phyloP scores from a whole-genome alignment of 768 basidiomycete species.

The Hortiboletus flavorubellus region DNA sequence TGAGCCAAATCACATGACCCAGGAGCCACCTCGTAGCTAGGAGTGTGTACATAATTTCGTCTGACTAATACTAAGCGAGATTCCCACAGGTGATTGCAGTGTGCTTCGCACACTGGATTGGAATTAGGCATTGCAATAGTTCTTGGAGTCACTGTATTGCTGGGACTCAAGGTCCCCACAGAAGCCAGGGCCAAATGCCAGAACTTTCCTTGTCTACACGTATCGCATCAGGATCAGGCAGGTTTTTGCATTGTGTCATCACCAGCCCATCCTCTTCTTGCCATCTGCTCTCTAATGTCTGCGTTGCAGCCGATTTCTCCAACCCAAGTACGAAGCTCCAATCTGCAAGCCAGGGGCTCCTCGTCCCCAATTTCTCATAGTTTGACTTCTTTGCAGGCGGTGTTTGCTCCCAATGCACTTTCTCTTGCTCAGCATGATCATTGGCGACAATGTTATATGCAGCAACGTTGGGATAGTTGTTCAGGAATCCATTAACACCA shows the following conservation, averaged over 20 bases:
- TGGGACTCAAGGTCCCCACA: constrained; percentile 53
- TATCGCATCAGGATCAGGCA: constrained; percentile 6
- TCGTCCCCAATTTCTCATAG: constrained; percentile 58
- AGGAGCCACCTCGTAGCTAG: too few relatives aligned
- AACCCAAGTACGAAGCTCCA: constrained; percentile 73
- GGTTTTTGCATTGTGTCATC: constrained; percentile 55
- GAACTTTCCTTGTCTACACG: constrained; percentile 2
- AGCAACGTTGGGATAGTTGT: constrained; percentile 64
- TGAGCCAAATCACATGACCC: too few relatives aligned
- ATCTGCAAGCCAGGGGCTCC: constrained; percentile 73
- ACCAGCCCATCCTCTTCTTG: constrained; percentile 40
- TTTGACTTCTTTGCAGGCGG: constrained; percentile 87
- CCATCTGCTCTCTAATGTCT: background rate
- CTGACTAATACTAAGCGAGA: too few relatives aligned
- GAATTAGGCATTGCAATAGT: too few relatives aligned
- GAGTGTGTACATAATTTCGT: too few relatives aligned
- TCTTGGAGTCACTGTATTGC: too few relatives aligned
- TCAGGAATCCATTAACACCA: constrained; percentile 70
- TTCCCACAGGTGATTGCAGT: too few relatives aligned
- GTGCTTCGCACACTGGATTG: too few relatives aligned
- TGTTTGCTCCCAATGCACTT: constrained; percentile 66
- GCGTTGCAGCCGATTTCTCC: constrained; percentile 12
- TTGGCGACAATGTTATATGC: constrained; percentile 52
- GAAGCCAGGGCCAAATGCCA: constrained; percentile 56
- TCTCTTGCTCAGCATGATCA: constrained; percentile 50